Evolutionary conservation across 2,329 filamentous ascomycete species (phyloP).

Genomic region (Ilyonectria destructans): DNA sequence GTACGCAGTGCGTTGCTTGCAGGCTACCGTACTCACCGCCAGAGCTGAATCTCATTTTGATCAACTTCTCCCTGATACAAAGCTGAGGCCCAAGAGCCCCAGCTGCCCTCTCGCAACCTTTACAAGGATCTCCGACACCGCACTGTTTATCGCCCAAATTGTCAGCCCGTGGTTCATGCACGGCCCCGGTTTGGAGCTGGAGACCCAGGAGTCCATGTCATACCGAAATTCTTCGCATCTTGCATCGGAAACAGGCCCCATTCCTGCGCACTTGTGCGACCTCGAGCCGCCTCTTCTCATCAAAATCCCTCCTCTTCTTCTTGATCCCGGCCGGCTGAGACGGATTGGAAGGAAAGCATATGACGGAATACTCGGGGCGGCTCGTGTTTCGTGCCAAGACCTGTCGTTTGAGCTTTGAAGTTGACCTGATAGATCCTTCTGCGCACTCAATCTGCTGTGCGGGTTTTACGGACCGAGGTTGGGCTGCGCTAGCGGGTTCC

Average conservation of each 20-base stretch:
- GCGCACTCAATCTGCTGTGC: slow-evolving; percentile 12
- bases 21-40: slow-evolving; percentile 39
- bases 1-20: slow-evolving; percentile 9
- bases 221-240: slow-evolving; percentile 49
- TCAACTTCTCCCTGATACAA: slow-evolving; percentile 49
- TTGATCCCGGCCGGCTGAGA: slow-evolving; percentile 47
- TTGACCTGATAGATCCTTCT: slow-evolving; percentile 17
- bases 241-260: slow-evolving; percentile 50
- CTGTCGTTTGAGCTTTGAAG: slow-evolving; percentile 20
- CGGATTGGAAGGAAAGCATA: slow-evolving; percentile 50
- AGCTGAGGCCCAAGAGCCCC: slow-evolving; percentile 46
- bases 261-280: slow-evolving; percentile 49
- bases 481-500: slow-evolving; percentile 18
- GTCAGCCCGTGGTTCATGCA: slow-evolving; percentile 27
- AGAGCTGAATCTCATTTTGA: slow-evolving; percentile 50
- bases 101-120: slow-evolving; percentile 45
- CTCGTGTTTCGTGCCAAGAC: slow-evolving; percentile 26
- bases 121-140: slow-evolving; percentile 46
- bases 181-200: background rate
- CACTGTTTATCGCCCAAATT: slow-evolving; percentile 34
- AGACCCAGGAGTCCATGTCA: slow-evolving; percentile 1
- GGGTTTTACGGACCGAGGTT: slow-evolving; percentile 6
- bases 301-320: slow-evolving; percentile 49
- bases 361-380: slow-evolving; percentile 44
- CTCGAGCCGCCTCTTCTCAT: slow-evolving; percentile 46